Conservation (phyloP, 2,329 filamentous ascomycete genomes). For the Herpomyces periplanetae region DNA sequence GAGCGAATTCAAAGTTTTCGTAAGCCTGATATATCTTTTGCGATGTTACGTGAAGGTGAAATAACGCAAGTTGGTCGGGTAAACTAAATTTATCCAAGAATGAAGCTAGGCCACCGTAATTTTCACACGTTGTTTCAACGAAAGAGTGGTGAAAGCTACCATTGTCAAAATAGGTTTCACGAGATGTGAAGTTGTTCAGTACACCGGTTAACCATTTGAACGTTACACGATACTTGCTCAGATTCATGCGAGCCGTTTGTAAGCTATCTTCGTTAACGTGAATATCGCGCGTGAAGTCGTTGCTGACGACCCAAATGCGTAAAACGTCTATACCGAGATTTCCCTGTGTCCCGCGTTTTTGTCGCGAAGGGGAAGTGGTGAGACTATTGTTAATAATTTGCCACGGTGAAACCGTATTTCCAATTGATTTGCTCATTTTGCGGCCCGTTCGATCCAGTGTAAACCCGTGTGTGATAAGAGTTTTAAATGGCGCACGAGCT, state of each 20-base stretch:
- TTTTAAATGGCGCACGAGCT: constrained; percentile 30
- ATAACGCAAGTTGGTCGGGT: constrained; percentile 30
- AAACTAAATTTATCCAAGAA: background rate
- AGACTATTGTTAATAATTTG: constrained; percentile 56
- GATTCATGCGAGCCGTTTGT: constrained; percentile 26
- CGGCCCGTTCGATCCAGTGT: constrained; percentile 57
- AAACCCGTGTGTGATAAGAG: constrained; percentile 79
- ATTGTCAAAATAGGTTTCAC: constrained; percentile 2
- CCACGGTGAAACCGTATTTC: constrained; percentile 41
- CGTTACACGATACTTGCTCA: constrained; percentile 59
- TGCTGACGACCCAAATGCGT: constrained; percentile 59
- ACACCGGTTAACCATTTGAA: constrained; percentile 57
- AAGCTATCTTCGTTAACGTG: constrained; percentile 39
- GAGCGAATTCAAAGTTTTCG: constrained; percentile 39
- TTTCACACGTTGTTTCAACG: too few relatives aligned
- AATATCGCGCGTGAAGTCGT: constrained; percentile 64
- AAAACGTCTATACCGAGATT: constrained; percentile 41
- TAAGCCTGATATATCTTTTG: constrained; percentile 22
- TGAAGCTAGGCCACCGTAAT: too few relatives aligned
- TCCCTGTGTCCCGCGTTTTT: constrained; percentile 7
- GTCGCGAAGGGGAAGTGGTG: constrained; percentile 4
- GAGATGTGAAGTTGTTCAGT: constrained; percentile 8
- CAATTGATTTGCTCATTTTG: constrained; percentile 94
- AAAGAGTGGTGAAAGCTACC: constrained; percentile 1
- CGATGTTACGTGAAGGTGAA: constrained; percentile 27